A percentile compares a stretch with the other conserved stretches of the same genome.
These are phyloP conservation scores for Artemisia argyi DNA, from an alignment of 129 eudicot species.

Conservation along the genomic window DNA sequence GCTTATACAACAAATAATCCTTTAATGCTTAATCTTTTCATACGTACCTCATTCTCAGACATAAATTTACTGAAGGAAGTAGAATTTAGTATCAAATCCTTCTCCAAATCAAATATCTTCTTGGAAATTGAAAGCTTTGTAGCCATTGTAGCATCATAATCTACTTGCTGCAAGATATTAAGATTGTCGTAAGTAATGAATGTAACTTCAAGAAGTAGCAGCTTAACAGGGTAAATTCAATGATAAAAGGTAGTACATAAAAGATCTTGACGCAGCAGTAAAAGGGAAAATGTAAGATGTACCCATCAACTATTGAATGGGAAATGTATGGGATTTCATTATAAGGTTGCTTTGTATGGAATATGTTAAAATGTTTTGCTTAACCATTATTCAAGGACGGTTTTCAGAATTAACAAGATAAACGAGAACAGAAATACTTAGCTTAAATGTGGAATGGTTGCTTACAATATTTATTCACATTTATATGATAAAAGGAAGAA, in stretches of 20 bases:
- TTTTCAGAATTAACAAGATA: not conserved
- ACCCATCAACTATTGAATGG: not conserved
- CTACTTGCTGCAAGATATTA: conserved; percentile 64
- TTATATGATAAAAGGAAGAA: not conserved
- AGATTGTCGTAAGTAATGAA: not conserved
- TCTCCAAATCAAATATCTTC: conserved; percentile 71
- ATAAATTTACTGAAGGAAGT: conserved; percentile 62
- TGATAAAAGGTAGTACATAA: not conserved
- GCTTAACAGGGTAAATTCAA: conserved; percentile 1
- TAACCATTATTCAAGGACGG: not conserved
- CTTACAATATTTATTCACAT: too few species aligned
- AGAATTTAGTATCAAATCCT: conserved; percentile 59
- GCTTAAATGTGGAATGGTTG: not conserved
- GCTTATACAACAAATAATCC: not conserved
- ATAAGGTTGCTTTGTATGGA: conserved; percentile 1
- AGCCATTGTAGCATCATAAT: conserved; percentile 90
- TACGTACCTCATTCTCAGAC: conserved; percentile 71
- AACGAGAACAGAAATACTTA: not conserved
- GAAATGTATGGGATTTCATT: conserved; percentile 2
- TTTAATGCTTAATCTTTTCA: not conserved
- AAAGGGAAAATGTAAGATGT: conserved; percentile 16
- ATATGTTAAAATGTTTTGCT: conserved; percentile 8
- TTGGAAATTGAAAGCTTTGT: conserved; percentile 89
- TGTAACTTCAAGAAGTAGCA: not conserved
- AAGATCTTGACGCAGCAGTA: not conserved